Evolutionary conservation across 2,329 filamentous ascomycete species (phyloP).

Genomic region (Escovopsis sp.): DNA sequence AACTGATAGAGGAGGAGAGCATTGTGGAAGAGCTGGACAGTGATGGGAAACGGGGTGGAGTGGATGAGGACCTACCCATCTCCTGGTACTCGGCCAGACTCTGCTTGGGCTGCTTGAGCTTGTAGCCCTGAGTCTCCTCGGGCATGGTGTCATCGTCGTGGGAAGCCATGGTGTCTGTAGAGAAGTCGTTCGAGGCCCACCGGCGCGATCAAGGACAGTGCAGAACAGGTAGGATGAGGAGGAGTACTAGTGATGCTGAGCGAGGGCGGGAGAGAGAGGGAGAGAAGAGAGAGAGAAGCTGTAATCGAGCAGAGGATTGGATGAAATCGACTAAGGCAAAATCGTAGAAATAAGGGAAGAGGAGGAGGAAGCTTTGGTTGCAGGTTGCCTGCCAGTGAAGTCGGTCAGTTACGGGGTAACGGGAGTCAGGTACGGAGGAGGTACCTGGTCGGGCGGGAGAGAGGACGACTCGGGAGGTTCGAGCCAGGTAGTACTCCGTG

Average conservation of each 20-base stretch:
- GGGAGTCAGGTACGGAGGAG: background rate
- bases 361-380: background rate
- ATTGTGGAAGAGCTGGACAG: background rate
- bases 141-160: constrained; percentile 69
- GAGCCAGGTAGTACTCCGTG: too few relatives aligned
- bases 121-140: constrained; percentile 89
- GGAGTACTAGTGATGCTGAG: background rate
- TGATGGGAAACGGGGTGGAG: background rate
- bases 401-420: constrained; percentile 1
- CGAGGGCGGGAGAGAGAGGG: background rate
- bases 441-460: too few relatives aligned
- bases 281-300: constrained; percentile 1
- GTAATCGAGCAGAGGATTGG: background rate
- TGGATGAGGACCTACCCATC: constrained; percentile 55
- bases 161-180: constrained; percentile 42
- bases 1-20: background rate
- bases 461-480: too few relatives aligned
- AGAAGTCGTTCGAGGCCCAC: background rate
- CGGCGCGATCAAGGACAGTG: background rate
- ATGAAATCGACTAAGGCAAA: too few relatives aligned
- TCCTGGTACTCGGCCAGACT: constrained; percentile 87
- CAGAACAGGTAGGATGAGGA: constrained; percentile 2
- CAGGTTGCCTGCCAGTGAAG: background rate
- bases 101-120: constrained; percentile 93
- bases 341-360: background rate